Percentiles rank a stretch among this genome's conserved stretches.
Conservation (phyloP, 2,329 filamentous ascomycete species). For the Trichophyton rubrum region DNA sequence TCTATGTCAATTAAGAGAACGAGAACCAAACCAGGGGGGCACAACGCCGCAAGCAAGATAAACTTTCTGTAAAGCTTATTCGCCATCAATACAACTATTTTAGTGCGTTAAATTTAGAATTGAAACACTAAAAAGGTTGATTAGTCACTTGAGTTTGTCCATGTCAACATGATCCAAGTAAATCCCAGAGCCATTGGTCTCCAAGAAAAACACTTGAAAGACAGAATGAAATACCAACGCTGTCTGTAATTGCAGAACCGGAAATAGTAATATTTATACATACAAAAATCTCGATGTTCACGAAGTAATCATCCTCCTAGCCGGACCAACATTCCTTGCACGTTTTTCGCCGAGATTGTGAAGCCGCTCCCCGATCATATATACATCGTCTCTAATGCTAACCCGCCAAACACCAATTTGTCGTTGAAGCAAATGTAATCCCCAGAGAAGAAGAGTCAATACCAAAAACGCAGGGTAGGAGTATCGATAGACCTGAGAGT, state of each 20-base stretch:
- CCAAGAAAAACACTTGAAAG: not conserved
- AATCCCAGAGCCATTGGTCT: too few relatives aligned
- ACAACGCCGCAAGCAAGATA: too few relatives aligned
- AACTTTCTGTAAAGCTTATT: too few relatives aligned
- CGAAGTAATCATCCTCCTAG: slow-evolving; percentile 27
- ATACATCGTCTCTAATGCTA: slow-evolving; percentile 84
- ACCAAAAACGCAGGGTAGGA: slow-evolving; percentile 59
- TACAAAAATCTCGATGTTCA: slow-evolving; percentile 3
- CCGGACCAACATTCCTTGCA: slow-evolving; percentile 27
- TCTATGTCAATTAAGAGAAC: too few relatives aligned
- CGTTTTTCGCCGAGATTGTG: slow-evolving; percentile 74
- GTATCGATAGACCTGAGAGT: slow-evolving; percentile 45
- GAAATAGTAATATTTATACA: slow-evolving; percentile 3
- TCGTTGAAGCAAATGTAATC: slow-evolving; percentile 28
- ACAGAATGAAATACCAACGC: not conserved
- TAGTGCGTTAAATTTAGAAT: too few relatives aligned
- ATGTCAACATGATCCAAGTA: too few relatives aligned
- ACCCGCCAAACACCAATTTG: slow-evolving; percentile 65
- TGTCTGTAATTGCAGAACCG: not conserved
- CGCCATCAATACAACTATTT: too few relatives aligned
- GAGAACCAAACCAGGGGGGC: too few relatives aligned
- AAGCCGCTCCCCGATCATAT: slow-evolving; percentile 82
- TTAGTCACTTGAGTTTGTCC: too few relatives aligned
- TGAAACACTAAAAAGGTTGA: too few relatives aligned
- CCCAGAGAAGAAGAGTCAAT: slow-evolving; percentile 40